Percentiles rank a stretch among this genome's conserved stretches.
Evolutionary conservation across 345 rosid species (phyloP).

Genomic region (Gossypium rotundifolium): DNA sequence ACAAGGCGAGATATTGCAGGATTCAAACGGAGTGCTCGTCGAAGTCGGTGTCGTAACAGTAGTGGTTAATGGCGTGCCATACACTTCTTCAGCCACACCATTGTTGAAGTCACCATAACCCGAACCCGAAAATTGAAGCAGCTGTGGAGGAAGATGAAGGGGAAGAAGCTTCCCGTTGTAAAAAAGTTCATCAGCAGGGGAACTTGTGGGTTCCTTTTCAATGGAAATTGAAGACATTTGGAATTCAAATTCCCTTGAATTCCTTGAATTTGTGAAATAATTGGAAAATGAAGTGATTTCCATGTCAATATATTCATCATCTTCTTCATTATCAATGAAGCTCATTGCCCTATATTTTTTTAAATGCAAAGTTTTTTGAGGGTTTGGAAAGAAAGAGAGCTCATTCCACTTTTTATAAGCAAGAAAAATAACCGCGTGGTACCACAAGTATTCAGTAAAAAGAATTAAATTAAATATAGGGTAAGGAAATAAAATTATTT

Average conservation of each 20-base stretch:
- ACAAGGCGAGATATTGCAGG: slow-evolving; percentile 72
- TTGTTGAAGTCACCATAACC: background rate
- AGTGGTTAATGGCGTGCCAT: slow-evolving; percentile 58
- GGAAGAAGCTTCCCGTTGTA: slow-evolving; percentile 96
- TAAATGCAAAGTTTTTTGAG: background rate
- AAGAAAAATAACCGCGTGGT: background rate
- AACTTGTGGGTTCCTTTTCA: slow-evolving; percentile 44
- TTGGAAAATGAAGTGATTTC: slow-evolving; percentile 59
- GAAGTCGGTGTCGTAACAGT: slow-evolving; percentile 49
- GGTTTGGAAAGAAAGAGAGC: slow-evolving; percentile 17
- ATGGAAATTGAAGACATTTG: slow-evolving; percentile 55
- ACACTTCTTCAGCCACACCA: slow-evolving; percentile 40
- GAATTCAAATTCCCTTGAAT: slow-evolving; percentile 78
- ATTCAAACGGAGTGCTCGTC: slow-evolving; percentile 71
- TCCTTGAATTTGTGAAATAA: slow-evolving; percentile 33
- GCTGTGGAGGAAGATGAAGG: slow-evolving; percentile 68
- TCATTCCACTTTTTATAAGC: slow-evolving; percentile 21
- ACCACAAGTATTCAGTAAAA: too few species aligned
- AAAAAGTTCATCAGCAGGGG: slow-evolving; percentile 93
- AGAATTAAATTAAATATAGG: too few species aligned
- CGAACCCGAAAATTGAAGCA: slow-evolving; percentile 32
- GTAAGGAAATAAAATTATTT: too few species aligned
- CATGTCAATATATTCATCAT: slow-evolving; percentile 87
- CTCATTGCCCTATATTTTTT: slow-evolving; percentile 38
- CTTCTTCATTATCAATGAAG: slow-evolving; percentile 40